Conservation (phyloP, 306 rosid species). For the Ammopiptanthus mongolicus region DNA sequence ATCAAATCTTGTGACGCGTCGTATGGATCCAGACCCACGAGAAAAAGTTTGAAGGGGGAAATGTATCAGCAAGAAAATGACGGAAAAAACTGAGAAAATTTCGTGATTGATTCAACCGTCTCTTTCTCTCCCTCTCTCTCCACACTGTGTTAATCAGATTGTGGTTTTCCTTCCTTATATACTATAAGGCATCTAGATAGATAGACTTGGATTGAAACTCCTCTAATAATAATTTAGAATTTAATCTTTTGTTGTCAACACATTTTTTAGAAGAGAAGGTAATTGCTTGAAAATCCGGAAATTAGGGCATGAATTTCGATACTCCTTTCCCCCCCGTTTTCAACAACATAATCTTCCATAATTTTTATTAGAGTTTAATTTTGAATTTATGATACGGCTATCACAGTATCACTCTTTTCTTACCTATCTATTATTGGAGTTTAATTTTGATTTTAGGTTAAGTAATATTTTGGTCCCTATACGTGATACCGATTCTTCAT, state of each 20-base stretch:
- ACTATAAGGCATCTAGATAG: background rate
- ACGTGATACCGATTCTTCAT: too few relatives aligned
- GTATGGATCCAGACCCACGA: background rate
- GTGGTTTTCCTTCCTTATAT: background rate
- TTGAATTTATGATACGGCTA: too few relatives aligned
- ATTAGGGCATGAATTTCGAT: slow-evolving; percentile 38
- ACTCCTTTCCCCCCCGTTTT: background rate
- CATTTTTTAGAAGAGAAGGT: background rate
- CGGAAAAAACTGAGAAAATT: slow-evolving; percentile 25
- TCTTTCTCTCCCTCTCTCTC: background rate
- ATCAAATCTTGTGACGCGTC: background rate
- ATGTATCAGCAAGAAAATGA: background rate
- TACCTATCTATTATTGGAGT: too few relatives aligned
- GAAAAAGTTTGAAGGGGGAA: background rate
- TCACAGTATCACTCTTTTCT: too few relatives aligned
- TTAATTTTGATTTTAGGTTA: too few relatives aligned
- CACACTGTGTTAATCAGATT: background rate
- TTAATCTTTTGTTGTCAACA: background rate
- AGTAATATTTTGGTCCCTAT: too few relatives aligned
- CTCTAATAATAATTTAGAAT: background rate
- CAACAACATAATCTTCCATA: background rate
- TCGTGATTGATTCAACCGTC: background rate
- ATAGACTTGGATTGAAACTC: background rate
- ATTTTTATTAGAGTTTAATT: too few relatives aligned
- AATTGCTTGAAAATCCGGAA: slow-evolving; percentile 14